Base-by-base conservation (phyloP, 768 basidiomycete genomes). In the Tricholoma furcatifolium region DNA sequence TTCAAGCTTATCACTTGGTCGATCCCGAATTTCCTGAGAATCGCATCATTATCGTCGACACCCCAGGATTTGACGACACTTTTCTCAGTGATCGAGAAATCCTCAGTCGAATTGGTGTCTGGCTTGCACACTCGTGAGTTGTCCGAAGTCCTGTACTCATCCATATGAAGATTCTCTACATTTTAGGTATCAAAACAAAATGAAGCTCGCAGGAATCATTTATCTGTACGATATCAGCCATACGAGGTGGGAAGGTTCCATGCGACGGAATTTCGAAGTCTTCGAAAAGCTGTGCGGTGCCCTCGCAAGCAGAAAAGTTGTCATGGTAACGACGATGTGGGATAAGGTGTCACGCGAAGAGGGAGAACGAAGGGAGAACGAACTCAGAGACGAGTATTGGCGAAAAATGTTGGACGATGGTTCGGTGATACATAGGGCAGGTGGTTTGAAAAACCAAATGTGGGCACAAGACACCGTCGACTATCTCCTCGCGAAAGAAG, bases 1-100 rank as follows among this genome's bases (percentile, higher is more conserved):
- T 18, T n/a, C 38, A 49, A 14, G 17, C 24, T n/a, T 49, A 49
- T 18, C 30, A 15, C 15, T 49, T 30, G 38, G 27, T n/a, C 38
- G 38, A 49, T 27, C 17, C 8, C 30, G 18, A 18, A 30, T 39
- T 41, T 3, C 38, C 36, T 3, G 55, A 54, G 10, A 38, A 27
- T 11, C 58, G 53, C 17, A 36, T 59, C 11, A 52, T 59, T 6
- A 18, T 61, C 9, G 44, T 61, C 17, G 60, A 61, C 32, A 61
- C 57, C 2, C 60, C 60, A 18, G 60, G 60, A 6, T 61, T 61
- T 39, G 57, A 61, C 23, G 52, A 52, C 30, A 59, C 60, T 3
- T 47, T 48, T 41, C 20, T 32, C 12, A 38, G 43, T n/a, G 57
- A 61, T 24, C 14, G 18, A 15, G 54, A 54, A 42, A 52, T 58